Evolutionary conservation across 768 basidiomycete genomes (phyloP).

Genomic region (Nevesoporus exiguus): DNA sequence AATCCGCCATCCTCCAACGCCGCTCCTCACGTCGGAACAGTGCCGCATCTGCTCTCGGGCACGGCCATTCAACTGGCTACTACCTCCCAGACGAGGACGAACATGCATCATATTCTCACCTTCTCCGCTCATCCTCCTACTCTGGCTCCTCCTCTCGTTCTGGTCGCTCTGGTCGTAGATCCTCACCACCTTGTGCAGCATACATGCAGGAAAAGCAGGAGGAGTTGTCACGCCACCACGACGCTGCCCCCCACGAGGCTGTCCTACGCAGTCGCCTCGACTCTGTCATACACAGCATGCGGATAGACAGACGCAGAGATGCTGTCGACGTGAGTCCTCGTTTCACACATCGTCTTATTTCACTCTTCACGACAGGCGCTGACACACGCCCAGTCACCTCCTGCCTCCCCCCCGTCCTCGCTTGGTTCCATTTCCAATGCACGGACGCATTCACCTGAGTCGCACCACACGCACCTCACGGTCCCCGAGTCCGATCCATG

Average conservation of each 20-base stretch:
- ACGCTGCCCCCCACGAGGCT: constrained; percentile 48
- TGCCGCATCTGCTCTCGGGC: constrained; percentile 16
- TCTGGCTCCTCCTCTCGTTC: constrained; percentile 31
- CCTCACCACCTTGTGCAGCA: constrained; percentile 14
- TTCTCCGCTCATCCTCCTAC: constrained; percentile 25
- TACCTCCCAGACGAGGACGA: constrained; percentile 35
- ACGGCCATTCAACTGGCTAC: constrained; percentile 15
- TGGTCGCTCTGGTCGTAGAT: constrained; percentile 16
- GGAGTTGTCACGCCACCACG: constrained; percentile 22
- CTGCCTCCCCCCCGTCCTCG: constrained; percentile 29
- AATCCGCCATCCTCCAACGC: constrained; percentile 27
- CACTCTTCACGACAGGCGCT: constrained; percentile 17
- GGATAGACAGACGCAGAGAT: constrained; percentile 22
- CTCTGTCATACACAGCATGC: constrained; percentile 41
- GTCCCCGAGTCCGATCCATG: constrained; percentile 21
- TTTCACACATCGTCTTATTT: constrained; percentile 4
- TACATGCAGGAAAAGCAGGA: constrained; percentile 19
- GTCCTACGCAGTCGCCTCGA: constrained; percentile 53
- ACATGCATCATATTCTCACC: constrained; percentile 23
- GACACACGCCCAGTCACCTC: constrained; percentile 23
- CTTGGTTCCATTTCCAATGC: constrained; percentile 27
- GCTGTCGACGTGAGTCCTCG: constrained; percentile 22
- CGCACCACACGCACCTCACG: constrained; percentile 24
- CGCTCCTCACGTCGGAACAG: constrained; percentile 22
- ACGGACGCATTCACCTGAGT: constrained; percentile 23